Base-by-base conservation (phyloP, 768 basidiomycete genomes). In the Tephrocybe sp. region DNA sequence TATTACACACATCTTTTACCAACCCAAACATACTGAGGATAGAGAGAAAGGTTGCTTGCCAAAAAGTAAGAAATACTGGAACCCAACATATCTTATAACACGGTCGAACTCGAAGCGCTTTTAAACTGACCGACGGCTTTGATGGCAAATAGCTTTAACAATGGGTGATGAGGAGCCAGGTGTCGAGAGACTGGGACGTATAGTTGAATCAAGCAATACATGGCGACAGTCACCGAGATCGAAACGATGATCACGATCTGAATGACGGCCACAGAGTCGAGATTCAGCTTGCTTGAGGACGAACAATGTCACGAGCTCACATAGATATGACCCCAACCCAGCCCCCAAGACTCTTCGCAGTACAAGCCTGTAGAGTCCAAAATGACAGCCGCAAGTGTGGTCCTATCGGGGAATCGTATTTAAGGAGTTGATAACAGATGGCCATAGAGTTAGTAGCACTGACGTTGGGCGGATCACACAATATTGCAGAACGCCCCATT, bases 191-290 rank as follows among this genome's bases (percentile, higher is more conserved):
- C 72, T 0, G 79, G 65, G 7, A 87, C 55, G 57, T 86, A 88
- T 15, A 91, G 67, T 61, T 90, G 88, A 18, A 91, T 67, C 49
- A 87, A 64, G 61, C 84, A 86, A 62, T 86, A 91, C 86, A 89
- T 88, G 25, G 86, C 85, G 45, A 89, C 61, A 0, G 86, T 77
- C 15, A 91, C 87, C 0, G 86, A 88, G 30, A 85, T 57, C 1
- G 86, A 86, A 31, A 88, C 78, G 37, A 85, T 66, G 29, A 76
- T 59, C 3, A 74, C 71, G 50, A 86, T 82, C 84, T 85, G 48
- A 36, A 11, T 15, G 5, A 36, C 23, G 30, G n/a, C 8, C 3
- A 42, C 45, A 11, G 23, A 27, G 29, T 7, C 29, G 30, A 15
- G 21, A 4, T 10, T 42, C 40, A 21, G 15, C 34, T n/a, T 12